Evolutionary conservation across 2,329 filamentous ascomycete genomes (phyloP).

Genomic region (Xylariomycetidae sp.): DNA sequence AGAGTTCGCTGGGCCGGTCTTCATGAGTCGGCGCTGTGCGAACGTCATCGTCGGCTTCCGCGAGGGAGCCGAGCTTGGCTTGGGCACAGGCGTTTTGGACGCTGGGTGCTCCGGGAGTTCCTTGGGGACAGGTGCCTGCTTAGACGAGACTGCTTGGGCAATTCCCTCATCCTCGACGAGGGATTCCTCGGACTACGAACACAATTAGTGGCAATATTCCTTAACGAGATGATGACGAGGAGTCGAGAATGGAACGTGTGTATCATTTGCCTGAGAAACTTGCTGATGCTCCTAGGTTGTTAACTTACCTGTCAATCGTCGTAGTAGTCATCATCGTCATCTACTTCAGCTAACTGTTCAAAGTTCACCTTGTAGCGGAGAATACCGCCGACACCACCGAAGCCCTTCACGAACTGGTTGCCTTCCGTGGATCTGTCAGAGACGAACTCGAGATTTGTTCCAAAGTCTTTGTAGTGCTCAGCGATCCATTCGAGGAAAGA

Average conservation of each 20-base stretch:
- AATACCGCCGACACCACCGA: slow-evolving; percentile 95
- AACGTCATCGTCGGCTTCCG: slow-evolving; percentile 28
- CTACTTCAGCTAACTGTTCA: slow-evolving; percentile 90
- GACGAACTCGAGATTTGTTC: slow-evolving; percentile 92
- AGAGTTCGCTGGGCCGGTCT: slow-evolving; percentile 40
- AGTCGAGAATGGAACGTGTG: too few relatives aligned
- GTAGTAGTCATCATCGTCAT: slow-evolving; percentile 92
- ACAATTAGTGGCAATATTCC: too few relatives aligned
- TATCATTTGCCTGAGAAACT: too few relatives aligned
- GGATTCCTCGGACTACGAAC: slow-evolving; percentile 56
- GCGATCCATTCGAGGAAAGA: slow-evolving; percentile 99
- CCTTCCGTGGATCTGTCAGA: slow-evolving; percentile 96
- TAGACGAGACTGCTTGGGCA: slow-evolving; percentile 54
- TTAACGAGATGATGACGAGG: too few relatives aligned
- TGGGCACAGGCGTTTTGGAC: slow-evolving; percentile 38
- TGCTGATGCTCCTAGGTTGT: too few relatives aligned
- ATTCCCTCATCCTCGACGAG: slow-evolving; percentile 85
- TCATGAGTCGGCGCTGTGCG: slow-evolving; percentile 43
- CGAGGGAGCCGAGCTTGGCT: slow-evolving; percentile 15
- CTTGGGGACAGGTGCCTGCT: slow-evolving; percentile 34
- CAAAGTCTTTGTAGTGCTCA: slow-evolving; percentile 97
- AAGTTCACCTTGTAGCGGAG: slow-evolving; percentile 99
- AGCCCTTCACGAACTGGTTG: slow-evolving; percentile 99
- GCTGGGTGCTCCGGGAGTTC: slow-evolving; percentile 31
- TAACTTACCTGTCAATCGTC: slow-evolving; percentile 43